Evolutionary conservation across 1,139 yeast species (phyloP), one percentile per base, ranked within the genome.

Genomic region (Sugiyamaella pinicola): DNA sequence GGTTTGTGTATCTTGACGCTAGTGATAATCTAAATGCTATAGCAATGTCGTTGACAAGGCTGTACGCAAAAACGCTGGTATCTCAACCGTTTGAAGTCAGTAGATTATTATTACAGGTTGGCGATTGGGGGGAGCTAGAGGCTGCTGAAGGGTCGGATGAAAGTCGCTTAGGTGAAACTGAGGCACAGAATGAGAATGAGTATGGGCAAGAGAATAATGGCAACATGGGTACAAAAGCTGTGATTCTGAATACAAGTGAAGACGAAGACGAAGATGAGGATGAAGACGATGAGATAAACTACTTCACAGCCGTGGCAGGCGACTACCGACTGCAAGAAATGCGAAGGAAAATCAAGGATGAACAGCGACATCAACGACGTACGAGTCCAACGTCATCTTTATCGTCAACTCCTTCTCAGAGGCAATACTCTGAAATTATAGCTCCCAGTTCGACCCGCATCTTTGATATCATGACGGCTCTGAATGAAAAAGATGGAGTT

Each of bases 71-170:
- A 58, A 81, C 84, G 48, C 68, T 88, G 37, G 67, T 86, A 21
- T 81, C 89, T 19, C 98, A 93, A 69, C 99, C 99, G 1, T 84
- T 91, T 69, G 97, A 93, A 64, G 86, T 88, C 31, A 83, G 88
- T 4, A 77, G 95, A 52, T 74, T 89, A 58, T 76, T 90, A 38
- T 70, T 90, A 54, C 99, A 93, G 68, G 86, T 88, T 29, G 96
- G 96, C 2, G 81, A 76, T 61, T 56, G 69, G 68, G 39, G 54
- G 42, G 40, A 18, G 9, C 12, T 39, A 24, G 42, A 29, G 21
- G 18, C 17, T 4, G n/a, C 10, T 12, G 50, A 48, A 24, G 51
- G 47, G 3, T 17, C 2, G 3, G 55, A 58, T 26, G 52, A 57
- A 12, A 13, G n/a, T 31, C 5, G 35, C 17, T 10, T 3, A 4